Conservation (phyloP, 2,329 filamentous ascomycete species). For the Fusarium floridanum region DNA sequence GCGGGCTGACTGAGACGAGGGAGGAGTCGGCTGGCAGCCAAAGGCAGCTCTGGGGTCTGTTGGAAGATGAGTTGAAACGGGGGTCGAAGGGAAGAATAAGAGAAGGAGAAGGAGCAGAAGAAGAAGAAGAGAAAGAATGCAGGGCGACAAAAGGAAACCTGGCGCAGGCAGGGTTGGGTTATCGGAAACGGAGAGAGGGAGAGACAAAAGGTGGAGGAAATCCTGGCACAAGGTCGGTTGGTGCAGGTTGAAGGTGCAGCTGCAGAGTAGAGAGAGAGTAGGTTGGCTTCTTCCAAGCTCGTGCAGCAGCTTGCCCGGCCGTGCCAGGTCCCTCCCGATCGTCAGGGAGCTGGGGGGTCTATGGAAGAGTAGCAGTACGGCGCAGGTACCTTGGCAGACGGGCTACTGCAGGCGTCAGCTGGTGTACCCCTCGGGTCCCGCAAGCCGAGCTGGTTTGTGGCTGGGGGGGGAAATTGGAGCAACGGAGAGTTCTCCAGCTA, state of each 20-base stretch:
- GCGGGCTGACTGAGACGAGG: constrained; percentile 13
- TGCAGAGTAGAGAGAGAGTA: constrained; percentile 10
- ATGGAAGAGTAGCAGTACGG: constrained; percentile 14
- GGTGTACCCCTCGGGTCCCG: neutral
- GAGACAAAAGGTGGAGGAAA: constrained; percentile 35
- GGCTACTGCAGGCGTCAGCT: neutral
- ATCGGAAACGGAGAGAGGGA: constrained; percentile 17
- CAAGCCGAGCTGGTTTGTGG: constrained; percentile 34
- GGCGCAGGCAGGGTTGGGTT: constrained; percentile 24
- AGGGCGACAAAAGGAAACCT: constrained; percentile 29
- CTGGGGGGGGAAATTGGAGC: constrained; percentile 38
- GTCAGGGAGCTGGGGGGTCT: constrained; percentile 16
- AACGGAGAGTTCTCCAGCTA: constrained; percentile 18
- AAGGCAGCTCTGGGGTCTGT: constrained; percentile 21
- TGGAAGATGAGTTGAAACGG: constrained; percentile 16
- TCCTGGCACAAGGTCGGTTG: constrained; percentile 35
- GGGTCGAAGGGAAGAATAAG: constrained; percentile 32
- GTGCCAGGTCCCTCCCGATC: constrained; percentile 23
- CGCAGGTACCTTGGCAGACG: neutral
- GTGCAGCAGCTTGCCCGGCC: constrained; percentile 4
- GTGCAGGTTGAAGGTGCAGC: constrained; percentile 21
- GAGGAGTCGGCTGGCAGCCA: constrained; percentile 19
- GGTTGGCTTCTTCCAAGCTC: constrained; percentile 33
- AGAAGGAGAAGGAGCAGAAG: constrained; percentile 31
- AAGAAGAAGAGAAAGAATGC: constrained; percentile 28